Base-by-base conservation (phyloP, 2,329 filamentous ascomycete species). In the Thermochaetoides dissita region DNA sequence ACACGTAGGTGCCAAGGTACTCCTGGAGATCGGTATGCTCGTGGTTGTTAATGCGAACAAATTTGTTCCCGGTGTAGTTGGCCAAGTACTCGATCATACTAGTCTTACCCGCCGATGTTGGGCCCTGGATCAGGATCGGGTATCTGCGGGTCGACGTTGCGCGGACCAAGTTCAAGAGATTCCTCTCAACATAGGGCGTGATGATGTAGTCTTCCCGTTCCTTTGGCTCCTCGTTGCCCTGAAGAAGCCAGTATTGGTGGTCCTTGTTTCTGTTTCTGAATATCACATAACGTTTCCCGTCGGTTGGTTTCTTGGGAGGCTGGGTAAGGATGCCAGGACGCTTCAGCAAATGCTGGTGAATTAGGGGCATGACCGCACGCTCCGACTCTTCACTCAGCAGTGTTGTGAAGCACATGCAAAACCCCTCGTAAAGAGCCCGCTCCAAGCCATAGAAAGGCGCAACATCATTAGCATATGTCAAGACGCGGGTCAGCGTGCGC, bases 31-130 rank as follows among this genome's bases (percentile, higher is more conserved):
- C 91, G 0, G 91, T 98, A 56, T 98, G 91, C 57, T 99, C 93
- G 61, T 99, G 91, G 53, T 99, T 99, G 64, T 99, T 99, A 68
- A 99, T 98, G 46, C 91, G 79, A 36, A 98, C 87, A 57, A 96
- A 98, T 56, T 84, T 91, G 59, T 99, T 94, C 3, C 93, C 91
- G 30, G 87, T 96, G 42, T 84, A 82, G 55, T 94, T 91, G n/a
- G 93, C 89, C 33, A 99, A 72, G 58, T 94, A 95, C 61, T 96
- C 89, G 35, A 98, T 94, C 91, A 99, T 98, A 61, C 89, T 96
- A 0, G 91, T 99, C 63, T 99, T 99, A 49, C 91, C 91, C 9
- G 89, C 84, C 6, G 93, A 98, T 0, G 91, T 99, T 9, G 93
- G 91, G 3, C 91, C 91, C 61, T 99, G 91, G 12, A 99, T 83